Conservation (phyloP, 108 stramenopile genomes). For the Aurantiochytrium sp. region DNA sequence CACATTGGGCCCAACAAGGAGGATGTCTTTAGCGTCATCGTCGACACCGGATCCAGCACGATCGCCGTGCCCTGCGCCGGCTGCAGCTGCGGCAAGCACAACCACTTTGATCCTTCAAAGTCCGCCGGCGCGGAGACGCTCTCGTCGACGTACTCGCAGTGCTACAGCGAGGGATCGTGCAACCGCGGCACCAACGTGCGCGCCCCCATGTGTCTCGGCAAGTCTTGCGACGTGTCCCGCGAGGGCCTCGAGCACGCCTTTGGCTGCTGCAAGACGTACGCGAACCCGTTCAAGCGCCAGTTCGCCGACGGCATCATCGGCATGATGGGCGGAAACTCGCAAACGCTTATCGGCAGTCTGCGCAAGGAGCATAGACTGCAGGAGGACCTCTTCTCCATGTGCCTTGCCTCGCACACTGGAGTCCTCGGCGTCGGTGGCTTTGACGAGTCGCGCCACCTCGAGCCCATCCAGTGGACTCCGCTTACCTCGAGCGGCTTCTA, state of each 20-base stretch:
- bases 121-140: background rate
- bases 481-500: background rate
- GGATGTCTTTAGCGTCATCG: slow-evolving; percentile 22
- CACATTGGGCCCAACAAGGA: background rate
- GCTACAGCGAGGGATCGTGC: slow-evolving; percentile 14
- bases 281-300: background rate
- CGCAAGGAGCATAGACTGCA: background rate
- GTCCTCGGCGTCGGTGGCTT: background rate
- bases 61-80: slow-evolving; percentile 7
- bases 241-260: background rate
- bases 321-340: background rate
- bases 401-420: background rate
- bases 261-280: background rate
- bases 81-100: background rate
- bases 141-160: background rate
- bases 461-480: slow-evolving; percentile 23
- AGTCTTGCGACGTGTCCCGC: background rate
- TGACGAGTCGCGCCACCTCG: background rate
- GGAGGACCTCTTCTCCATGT: background rate
- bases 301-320: slow-evolving; percentile 22
- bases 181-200: background rate
- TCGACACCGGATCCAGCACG: background rate
- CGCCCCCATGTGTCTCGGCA: slow-evolving; percentile 10
- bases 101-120: background rate
- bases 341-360: background rate